Evolutionary conservation across 192 early-diverging fungal genomes (phyloP).

Genomic region (Podila clonocystis): DNA sequence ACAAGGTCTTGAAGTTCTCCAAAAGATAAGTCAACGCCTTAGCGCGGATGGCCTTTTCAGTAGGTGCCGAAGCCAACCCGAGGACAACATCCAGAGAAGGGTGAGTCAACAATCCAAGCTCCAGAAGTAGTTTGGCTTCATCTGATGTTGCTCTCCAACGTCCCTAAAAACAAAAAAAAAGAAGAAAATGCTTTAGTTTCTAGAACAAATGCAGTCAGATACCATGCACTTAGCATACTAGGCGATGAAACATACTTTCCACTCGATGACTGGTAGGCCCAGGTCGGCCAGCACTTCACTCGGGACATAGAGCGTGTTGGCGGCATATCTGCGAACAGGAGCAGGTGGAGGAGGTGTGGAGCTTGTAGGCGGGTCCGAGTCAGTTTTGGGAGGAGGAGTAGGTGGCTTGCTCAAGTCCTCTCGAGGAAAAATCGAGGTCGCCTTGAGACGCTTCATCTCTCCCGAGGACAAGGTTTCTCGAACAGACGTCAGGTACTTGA

Average conservation of each 20-base stretch:
- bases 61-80: conserved; percentile 40
- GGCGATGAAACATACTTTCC: conserved; percentile 57
- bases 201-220: neutral
- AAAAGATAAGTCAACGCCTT: conserved; percentile 75
- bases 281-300: conserved; percentile 64
- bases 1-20: conserved; percentile 70
- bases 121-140: conserved; percentile 55
- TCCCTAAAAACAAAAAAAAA: neutral
- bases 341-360: conserved; percentile 29
- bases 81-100: conserved; percentile 56
- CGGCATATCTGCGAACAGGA: conserved; percentile 59
- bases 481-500: conserved; percentile 84
- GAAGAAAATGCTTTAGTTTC: neutral
- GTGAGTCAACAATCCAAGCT: conserved; percentile 58
- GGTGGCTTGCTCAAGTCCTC: conserved; percentile 47
- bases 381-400: conserved; percentile 18
- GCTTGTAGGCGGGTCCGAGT: conserved; percentile 1
- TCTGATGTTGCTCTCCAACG: conserved; percentile 34
- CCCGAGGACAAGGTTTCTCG: conserved; percentile 66
- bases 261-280: conserved; percentile 73
- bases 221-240: neutral
- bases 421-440: conserved; percentile 74
- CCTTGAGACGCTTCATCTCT: conserved; percentile 70
- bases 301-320: conserved; percentile 75
- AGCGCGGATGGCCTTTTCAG: conserved; percentile 44